phyloP scores from a whole-genome alignment of 2,329 filamentous ascomycete genomes.

The Rutstroemia sydowiana region DNA sequence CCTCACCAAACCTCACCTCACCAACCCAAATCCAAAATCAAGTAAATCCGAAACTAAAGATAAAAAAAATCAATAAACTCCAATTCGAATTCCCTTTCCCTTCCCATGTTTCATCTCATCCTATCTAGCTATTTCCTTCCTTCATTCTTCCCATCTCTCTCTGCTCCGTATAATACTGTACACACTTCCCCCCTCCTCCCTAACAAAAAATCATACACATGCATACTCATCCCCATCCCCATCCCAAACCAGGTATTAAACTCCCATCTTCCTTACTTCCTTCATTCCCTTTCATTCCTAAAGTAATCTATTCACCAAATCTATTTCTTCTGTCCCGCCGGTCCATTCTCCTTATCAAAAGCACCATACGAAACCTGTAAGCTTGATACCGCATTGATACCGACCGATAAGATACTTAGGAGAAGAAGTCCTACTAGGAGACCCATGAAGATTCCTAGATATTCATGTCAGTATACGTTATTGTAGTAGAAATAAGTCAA shows the following conservation, averaged over 20 bases:
- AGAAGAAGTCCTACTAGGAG: conserved; percentile 64
- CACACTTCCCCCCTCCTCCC: not conserved
- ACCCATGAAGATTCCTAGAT: conserved; percentile 79
- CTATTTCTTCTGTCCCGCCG: conserved; percentile 80
- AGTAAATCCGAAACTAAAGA: too few relatives aligned
- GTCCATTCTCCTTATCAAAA: conserved; percentile 93
- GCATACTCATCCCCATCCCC: conserved; percentile 5
- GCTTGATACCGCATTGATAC: conserved; percentile 66
- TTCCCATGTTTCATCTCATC: too few relatives aligned
- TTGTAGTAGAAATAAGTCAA: too few relatives aligned
- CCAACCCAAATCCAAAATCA: too few relatives aligned
- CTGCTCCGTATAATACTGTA: not conserved
- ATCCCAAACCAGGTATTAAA: conserved; percentile 6
- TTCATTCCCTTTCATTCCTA: not conserved
- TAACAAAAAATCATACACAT: not conserved
- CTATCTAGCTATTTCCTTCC: too few relatives aligned
- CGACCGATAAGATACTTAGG: conserved; percentile 70
- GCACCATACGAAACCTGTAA: conserved; percentile 88
- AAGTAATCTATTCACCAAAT: not conserved
- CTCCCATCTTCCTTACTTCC: not conserved
- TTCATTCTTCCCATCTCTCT: too few relatives aligned
- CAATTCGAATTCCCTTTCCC: too few relatives aligned
- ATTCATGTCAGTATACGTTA: not conserved
- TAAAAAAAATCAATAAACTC: too few relatives aligned
- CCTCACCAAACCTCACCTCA: too few relatives aligned